Conservation (phyloP, 2,329 filamentous ascomycete species). For the Xylariaceae sp. region DNA sequence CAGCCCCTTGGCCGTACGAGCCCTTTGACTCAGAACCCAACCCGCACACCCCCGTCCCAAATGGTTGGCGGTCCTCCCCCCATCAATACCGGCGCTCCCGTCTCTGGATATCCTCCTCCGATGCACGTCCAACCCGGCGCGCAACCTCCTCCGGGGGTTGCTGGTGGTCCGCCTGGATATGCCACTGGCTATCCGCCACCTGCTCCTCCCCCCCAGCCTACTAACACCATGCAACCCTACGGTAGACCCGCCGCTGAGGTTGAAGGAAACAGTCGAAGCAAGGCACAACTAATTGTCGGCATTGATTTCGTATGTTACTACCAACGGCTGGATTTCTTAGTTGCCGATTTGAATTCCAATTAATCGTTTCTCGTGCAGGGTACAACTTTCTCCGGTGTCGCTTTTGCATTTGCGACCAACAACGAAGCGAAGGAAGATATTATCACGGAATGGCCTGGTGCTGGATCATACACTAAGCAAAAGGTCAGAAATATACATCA, state of each 20-base stretch:
- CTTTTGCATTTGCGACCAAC: constrained; percentile 95
- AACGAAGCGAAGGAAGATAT: constrained; percentile 98
- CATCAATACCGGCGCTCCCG: constrained; percentile 66
- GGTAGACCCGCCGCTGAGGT: constrained; percentile 68
- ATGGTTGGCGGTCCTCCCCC: constrained; percentile 67
- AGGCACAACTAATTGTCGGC: constrained; percentile 96
- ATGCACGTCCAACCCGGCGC: constrained; percentile 47
- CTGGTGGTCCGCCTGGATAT: constrained; percentile 51
- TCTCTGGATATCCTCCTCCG: constrained; percentile 62
- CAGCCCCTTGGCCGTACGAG: constrained; percentile 57
- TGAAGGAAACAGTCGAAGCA: constrained; percentile 84
- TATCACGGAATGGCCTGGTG: constrained; percentile 98
- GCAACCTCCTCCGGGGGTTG: constrained; percentile 44
- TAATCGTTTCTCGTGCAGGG: constrained; percentile 58
- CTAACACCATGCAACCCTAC: constrained; percentile 45
- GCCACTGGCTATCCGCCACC: constrained; percentile 53
- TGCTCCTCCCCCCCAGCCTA: constrained; percentile 42
- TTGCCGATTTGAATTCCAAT: constrained; percentile 9
- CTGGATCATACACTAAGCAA: constrained; percentile 96
- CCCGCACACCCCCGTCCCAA: constrained; percentile 60
- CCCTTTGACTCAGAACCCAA: constrained; percentile 50
- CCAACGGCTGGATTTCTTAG: neutral
- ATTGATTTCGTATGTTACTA: constrained; percentile 85
- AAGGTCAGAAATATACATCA: constrained; percentile 64
- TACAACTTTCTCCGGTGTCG: constrained; percentile 96